Base-by-base conservation (phyloP, 768 basidiomycete species). In the Strobilomyces confusus region DNA sequence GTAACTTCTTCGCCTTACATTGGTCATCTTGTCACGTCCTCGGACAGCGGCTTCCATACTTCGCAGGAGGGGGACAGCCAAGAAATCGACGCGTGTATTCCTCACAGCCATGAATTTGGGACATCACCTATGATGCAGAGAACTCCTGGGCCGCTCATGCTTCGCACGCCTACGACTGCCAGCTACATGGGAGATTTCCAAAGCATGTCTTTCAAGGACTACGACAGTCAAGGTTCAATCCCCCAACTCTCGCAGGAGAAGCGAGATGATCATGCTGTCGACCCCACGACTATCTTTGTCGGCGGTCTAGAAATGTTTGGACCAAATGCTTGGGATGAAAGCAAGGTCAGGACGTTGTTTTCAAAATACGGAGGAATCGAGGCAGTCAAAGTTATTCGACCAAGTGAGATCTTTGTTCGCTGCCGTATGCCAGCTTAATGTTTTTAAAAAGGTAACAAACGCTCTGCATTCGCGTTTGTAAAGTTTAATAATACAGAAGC, bases 381-480 rank as follows among this genome's bases (percentile, higher is more conserved):
- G 58, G 77, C 73, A 49, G 76, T 90, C 40, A 84, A 83, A 58
- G 68, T 91, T 40, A 78, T 89, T 45, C 76, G 77, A 37, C 89
- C 86, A 49, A 58, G 89, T 89, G 61, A 80, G 65, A 32, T 42
- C 52, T 48, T 49, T n/a, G 29, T 36, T 54, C n/a, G 9, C 14
- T n/a, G 1, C 4, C 41, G 22, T 48, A 23, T 52, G 33, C 43
- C 8, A 33, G n/a, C 36, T 34, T 54, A 42, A 40, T 22, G 37
- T 44, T 34, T 44, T 40, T 30, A 17, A 9, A n/a, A 52, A 90
- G 87, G 72, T 32, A 82, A 80, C 58, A 80, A 81, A 42, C 78
- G 76, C 57, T 76, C 82, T n/a, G 87, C 82, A 3, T 92, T 89
- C 63, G 89, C 89, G 2, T 90, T 92, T 61, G 80, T 92, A 53